These are phyloP conservation scores for Sugiyamaella paludigena DNA, from an alignment of 1,139 yeast genomes.

Conservation along the genomic window DNA sequence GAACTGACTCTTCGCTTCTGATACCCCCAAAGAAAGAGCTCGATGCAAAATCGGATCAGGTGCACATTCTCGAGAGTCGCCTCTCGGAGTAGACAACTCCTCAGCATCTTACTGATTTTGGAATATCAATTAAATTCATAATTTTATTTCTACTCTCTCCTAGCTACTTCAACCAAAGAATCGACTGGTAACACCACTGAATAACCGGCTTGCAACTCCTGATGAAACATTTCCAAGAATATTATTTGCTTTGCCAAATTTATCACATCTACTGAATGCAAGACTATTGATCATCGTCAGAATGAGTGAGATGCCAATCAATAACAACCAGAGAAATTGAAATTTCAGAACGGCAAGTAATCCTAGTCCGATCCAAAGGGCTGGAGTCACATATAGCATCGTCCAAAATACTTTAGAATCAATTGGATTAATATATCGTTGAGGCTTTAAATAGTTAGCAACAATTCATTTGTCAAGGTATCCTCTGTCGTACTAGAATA, in stretches of 20 bases:
- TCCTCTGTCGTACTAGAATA: slow-evolving; percentile 5
- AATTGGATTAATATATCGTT: slow-evolving; percentile 80
- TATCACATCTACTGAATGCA: slow-evolving; percentile 90
- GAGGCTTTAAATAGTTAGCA: slow-evolving; percentile 43
- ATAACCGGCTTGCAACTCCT: slow-evolving; percentile 24
- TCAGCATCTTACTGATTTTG: too few species aligned
- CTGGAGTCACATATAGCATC: slow-evolving; percentile 70
- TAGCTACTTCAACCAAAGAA: slow-evolving; percentile 14
- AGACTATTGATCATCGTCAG: slow-evolving; percentile 78
- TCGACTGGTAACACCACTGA: slow-evolving; percentile 21
- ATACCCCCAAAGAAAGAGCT: too few species aligned
- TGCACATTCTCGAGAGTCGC: too few species aligned
- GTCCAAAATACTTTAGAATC: slow-evolving; percentile 90
- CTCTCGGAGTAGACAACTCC: too few species aligned
- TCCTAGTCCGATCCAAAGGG: slow-evolving; percentile 70
- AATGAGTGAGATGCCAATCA: slow-evolving; percentile 54
- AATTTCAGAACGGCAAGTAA: slow-evolving; percentile 74
- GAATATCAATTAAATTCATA: too few species aligned
- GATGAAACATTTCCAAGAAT: slow-evolving; percentile 39
- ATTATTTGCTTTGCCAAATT: slow-evolving; percentile 77
- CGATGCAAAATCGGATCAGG: too few species aligned
- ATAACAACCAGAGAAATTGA: slow-evolving; percentile 57
- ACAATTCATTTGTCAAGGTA: not conserved
- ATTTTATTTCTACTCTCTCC: not conserved
- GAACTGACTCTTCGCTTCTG: too few species aligned